Conservation (phyloP, 257 asterid genomes). For the Solanum sejunctum region DNA sequence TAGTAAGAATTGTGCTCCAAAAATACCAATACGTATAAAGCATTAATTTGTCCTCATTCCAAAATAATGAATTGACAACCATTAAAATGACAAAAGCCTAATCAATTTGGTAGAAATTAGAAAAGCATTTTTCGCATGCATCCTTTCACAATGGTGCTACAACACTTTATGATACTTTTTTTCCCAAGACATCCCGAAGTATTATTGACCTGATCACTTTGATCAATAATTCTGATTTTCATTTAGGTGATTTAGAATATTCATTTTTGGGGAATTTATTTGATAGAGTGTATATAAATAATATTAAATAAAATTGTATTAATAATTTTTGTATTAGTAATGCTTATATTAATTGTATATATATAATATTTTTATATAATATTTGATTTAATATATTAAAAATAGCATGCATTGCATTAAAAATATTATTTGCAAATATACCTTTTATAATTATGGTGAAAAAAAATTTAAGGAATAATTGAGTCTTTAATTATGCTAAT, state of each 20-base stretch:
- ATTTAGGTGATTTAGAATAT: not conserved
- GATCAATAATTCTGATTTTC: not conserved
- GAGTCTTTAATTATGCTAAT: no score
- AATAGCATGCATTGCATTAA: no score
- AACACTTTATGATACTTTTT: not conserved
- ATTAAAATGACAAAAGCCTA: not conserved
- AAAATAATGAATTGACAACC: not conserved
- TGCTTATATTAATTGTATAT: no score
- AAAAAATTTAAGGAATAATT: no score
- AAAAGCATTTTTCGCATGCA: not conserved
- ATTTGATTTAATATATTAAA: no score
- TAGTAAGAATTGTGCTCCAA: not conserved
- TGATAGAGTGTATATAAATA: no score
- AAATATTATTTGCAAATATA: no score
- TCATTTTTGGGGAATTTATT: not conserved
- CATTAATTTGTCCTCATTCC: not conserved
- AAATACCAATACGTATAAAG: not conserved
- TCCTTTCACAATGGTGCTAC: not conserved
- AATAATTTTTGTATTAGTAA: no score
- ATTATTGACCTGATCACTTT: not conserved
- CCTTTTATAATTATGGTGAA: no score
- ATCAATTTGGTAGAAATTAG: not conserved
- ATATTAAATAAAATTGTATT: no score
- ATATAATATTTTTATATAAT: no score
- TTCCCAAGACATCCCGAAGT: not conserved